phyloP scores from a whole-genome alignment of 2,329 filamentous ascomycete genomes.

The Trichoderma koningiopsis region DNA sequence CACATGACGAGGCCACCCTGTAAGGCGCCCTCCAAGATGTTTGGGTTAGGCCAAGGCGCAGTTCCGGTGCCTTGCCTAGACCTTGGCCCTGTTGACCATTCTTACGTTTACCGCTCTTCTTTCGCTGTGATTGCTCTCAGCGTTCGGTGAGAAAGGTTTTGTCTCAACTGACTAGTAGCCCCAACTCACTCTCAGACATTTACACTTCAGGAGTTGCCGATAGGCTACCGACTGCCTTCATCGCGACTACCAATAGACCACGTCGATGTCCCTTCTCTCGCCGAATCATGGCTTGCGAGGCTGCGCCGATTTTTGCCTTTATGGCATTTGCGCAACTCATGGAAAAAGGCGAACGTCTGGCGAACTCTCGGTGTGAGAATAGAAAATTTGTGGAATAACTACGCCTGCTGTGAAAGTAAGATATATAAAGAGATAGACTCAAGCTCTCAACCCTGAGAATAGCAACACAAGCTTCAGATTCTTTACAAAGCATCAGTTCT shows the following conservation, averaged over 20 bases:
- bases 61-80: neutral
- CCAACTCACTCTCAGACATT: neutral
- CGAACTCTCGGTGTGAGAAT: neutral
- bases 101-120: neutral
- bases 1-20: neutral
- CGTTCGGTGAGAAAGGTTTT: neutral
- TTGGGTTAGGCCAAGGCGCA: slow-evolving; percentile 7
- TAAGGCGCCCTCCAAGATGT: neutral
- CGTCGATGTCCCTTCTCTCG: neutral
- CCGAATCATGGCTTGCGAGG: neutral
- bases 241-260: neutral
- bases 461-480: neutral
- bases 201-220: neutral
- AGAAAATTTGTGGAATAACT: neutral
- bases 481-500: neutral
- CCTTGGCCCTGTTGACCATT: neutral
- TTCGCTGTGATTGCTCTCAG: neutral
- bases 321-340: neutral
- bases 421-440: neutral
- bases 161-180: neutral
- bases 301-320: neutral
- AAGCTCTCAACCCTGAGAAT: too few species aligned
- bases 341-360: neutral
- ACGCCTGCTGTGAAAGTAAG: neutral
- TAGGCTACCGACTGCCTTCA: neutral